A percentile compares a stretch with the other conserved stretches of the same genome.
phyloP scores from a whole-genome alignment of 768 basidiomycete species.

The Tricholoma sp. region DNA sequence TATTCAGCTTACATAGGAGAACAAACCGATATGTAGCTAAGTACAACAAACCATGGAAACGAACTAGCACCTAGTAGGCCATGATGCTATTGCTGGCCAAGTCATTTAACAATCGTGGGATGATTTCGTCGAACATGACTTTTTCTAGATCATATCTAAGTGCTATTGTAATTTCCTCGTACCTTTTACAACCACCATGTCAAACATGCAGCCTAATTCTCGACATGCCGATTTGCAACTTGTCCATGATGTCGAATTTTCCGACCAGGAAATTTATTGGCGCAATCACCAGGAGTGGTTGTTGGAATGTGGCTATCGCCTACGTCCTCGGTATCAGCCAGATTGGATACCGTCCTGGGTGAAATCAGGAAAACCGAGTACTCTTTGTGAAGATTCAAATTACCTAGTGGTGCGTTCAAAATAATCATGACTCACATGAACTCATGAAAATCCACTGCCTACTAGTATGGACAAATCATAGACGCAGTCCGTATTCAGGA shows the following conservation, averaged over 20 bases:
- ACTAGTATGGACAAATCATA: conserved; percentile 13
- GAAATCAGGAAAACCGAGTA: not conserved
- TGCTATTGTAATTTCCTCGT: too few relatives aligned
- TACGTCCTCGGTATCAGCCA: too few relatives aligned
- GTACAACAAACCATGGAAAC: too few relatives aligned
- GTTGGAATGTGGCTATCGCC: conserved; percentile 24
- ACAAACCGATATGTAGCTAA: too few relatives aligned
- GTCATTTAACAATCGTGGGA: too few relatives aligned
- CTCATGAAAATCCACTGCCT: not conserved
- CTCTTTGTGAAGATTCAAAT: not conserved
- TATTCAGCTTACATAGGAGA: too few relatives aligned
- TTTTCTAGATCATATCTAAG: too few relatives aligned
- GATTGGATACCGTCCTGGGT: conserved; percentile 12
- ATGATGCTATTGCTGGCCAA: too few relatives aligned
- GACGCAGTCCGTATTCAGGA: conserved; percentile 26
- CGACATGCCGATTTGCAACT: not conserved
- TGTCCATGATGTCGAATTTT: not conserved
- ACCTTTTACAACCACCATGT: not conserved
- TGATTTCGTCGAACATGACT: too few relatives aligned
- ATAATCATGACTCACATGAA: not conserved
- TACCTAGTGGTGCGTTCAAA: not conserved
- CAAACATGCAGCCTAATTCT: not conserved
- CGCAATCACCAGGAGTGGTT: conserved; percentile 22
- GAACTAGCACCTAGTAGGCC: too few relatives aligned
- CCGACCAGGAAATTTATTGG: conserved; percentile 5